Percentiles rank a stretch among this genome's conserved stretches.
Conservation (phyloP, 140 eudicot species). For the Stevia rebaudiana region DNA sequence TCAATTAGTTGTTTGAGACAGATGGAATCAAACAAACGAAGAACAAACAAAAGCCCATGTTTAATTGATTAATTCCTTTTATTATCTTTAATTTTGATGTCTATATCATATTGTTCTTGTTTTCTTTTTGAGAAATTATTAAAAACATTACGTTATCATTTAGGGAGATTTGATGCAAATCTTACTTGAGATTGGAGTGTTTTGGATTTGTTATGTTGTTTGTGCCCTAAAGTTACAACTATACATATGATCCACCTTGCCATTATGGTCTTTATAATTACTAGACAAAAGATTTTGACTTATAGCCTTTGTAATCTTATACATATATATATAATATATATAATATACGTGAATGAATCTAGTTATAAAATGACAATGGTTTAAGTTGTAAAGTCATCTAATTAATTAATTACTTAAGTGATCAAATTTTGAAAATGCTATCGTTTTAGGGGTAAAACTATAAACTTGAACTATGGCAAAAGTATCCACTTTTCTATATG, state of each 20-base stretch:
- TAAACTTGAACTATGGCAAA: too few relatives aligned
- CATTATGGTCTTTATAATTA: constrained; percentile 9
- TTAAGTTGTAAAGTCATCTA: not conserved
- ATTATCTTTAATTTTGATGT: constrained; percentile 14
- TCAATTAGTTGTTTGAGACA: constrained; percentile 25
- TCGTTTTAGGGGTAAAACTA: not conserved
- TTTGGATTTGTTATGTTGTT: constrained; percentile 35
- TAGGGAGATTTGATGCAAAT: constrained; percentile 31
- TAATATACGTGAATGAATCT: constrained; percentile 2
- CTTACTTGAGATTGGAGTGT: constrained; percentile 31
- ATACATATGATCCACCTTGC: constrained; percentile 27
- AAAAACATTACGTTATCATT: constrained; percentile 16
- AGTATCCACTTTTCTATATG: too few relatives aligned
- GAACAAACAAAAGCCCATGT: constrained; percentile 30
- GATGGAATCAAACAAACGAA: constrained; percentile 35
- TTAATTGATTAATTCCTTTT: constrained; percentile 15
- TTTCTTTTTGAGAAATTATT: constrained; percentile 7
- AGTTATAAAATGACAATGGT: not conserved
- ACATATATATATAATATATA: not conserved
- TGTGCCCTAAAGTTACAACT: constrained; percentile 37
- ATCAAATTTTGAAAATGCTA: not conserved
- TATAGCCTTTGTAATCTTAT: constrained; percentile 20
- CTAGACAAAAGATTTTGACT: constrained; percentile 25
- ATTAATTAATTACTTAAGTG: too few relatives aligned
- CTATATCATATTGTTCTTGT: not conserved